Conservation (phyloP, 257 asterid species). For the Solanum piurae region DNA sequence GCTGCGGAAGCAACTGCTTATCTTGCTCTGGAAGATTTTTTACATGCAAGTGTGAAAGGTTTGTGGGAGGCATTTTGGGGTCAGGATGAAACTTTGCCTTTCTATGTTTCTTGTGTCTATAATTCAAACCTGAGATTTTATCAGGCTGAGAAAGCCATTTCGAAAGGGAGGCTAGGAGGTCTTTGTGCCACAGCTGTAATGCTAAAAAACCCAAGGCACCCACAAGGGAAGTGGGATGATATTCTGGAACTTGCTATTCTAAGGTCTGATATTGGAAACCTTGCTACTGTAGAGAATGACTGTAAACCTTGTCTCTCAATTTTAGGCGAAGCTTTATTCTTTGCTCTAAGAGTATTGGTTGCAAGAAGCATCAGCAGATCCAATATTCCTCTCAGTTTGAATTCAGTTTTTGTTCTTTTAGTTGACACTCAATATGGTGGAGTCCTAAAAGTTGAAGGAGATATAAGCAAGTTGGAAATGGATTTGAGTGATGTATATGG, state of each 20-base stretch:
- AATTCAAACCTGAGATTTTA: conserved; percentile 62
- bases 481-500: conserved; percentile 65
- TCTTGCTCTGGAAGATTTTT: conserved; percentile 92
- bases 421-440: conserved; percentile 86
- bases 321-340: conserved; percentile 73
- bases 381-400: conserved; percentile 53
- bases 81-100: conserved; percentile 56
- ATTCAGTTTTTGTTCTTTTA: conserved; percentile 62
- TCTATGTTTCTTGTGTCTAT: conserved; percentile 61
- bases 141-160: conserved; percentile 77
- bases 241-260: conserved; percentile 70
- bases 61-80: conserved; percentile 98
- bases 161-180: conserved; percentile 66
- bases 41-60: conserved; percentile 66
- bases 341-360: conserved; percentile 74
- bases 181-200: conserved; percentile 87
- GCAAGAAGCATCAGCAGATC: conserved; percentile 88
- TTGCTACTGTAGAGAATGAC: conserved; percentile 29
- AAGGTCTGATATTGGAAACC: conserved; percentile 53
- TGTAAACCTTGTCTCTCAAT: conserved; percentile 34
- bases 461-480: conserved; percentile 59
- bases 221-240: conserved; percentile 98
- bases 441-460: conserved; percentile 86
- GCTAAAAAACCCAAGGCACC: conserved; percentile 93
- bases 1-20: conserved; percentile 61